Base-by-base conservation (phyloP, 2,329 filamentous ascomycete species). In the Exophiala calicioides region DNA sequence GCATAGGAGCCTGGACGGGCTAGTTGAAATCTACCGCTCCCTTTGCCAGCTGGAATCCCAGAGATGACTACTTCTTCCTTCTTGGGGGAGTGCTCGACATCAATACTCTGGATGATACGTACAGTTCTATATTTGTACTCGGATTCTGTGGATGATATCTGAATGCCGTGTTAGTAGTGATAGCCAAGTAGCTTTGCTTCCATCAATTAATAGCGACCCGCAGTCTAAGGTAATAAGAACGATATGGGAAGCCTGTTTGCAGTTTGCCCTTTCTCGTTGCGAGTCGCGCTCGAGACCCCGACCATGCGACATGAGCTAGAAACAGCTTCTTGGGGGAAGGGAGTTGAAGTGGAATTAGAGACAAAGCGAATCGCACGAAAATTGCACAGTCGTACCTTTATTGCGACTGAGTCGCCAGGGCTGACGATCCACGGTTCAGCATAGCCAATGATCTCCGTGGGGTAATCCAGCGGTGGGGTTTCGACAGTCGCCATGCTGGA, bases 131-230 rank as follows among this genome's bases (percentile, higher is more conserved):
- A 37, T 15, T 26, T 19, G 24, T 50, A 53, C 19, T 50, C 36
- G 5, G 47, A 34, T 24, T 50, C 51, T 16, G 51, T 53, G 12
- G 26, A 50, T 13, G 51, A 53, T 3, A 53, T 34, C 51, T 53
- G 27, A 7, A 44, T 23, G 13, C n/a, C 21, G 4, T 19, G 9
- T 43, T 31, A 36, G 33, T 7, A n/a, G n/a, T n/a, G n/a, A n/a
- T n/a, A n/a, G n/a, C n/a, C n/a, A n/a, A n/a, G n/a, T n/a, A n/a
- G n/a, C n/a, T n/a, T n/a, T n/a, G n/a, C n/a, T n/a, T n/a, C n/a
- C n/a, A n/a, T n/a, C n/a, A n/a, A n/a, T n/a, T n/a, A n/a, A n/a
- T n/a, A n/a, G n/a, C n/a, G n/a, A n/a, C n/a, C n/a, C n/a, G n/a
- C n/a, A n/a, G n/a, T n/a, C n/a, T n/a, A n/a, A n/a, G n/a, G n/a